Conservation (phyloP, 2,329 filamentous ascomycete genomes). For the Elsinoe ampelina region DNA sequence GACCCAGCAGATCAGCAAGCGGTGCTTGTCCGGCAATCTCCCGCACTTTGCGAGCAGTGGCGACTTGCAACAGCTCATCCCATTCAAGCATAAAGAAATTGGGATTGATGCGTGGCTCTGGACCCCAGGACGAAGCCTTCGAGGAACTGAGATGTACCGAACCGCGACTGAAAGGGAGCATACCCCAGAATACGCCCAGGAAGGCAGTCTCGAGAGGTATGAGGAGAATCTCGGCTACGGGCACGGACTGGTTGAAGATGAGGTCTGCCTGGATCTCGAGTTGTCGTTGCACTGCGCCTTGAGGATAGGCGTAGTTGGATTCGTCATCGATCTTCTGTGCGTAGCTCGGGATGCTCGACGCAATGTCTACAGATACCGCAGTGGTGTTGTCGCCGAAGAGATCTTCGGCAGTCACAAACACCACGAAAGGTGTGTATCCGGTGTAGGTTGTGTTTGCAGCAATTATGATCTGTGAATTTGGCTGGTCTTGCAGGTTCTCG, state of each 20-base stretch:
- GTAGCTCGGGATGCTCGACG: conserved; percentile 22
- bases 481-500: conserved; percentile 28
- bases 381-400: conserved; percentile 25
- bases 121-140: conserved; percentile 26
- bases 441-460: conserved; percentile 22
- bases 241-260: conserved; percentile 37
- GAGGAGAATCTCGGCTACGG: conserved; percentile 41
- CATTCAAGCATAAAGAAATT: conserved; percentile 33
- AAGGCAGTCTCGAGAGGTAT: conserved; percentile 21
- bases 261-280: conserved; percentile 41
- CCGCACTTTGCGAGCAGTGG: conserved; percentile 25
- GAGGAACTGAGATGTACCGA: conserved; percentile 24
- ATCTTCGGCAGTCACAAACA: conserved; percentile 27
- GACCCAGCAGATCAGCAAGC: too few species aligned
- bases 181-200: conserved; percentile 28
- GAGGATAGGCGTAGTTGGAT: conserved; percentile 14
- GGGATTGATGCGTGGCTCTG: conserved; percentile 27
- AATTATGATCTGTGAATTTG: not conserved
- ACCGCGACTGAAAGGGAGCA: conserved; percentile 30
- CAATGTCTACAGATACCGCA: conserved; percentile 18
- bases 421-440: conserved; percentile 26
- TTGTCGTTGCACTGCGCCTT: conserved; percentile 27
- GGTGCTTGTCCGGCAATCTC: conserved; percentile 13
- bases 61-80: conserved; percentile 26
- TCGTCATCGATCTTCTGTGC: conserved; percentile 21